Evolutionary conservation across 192 early-diverging fungal genomes (phyloP).

Genomic region (Coemansia sp.): DNA sequence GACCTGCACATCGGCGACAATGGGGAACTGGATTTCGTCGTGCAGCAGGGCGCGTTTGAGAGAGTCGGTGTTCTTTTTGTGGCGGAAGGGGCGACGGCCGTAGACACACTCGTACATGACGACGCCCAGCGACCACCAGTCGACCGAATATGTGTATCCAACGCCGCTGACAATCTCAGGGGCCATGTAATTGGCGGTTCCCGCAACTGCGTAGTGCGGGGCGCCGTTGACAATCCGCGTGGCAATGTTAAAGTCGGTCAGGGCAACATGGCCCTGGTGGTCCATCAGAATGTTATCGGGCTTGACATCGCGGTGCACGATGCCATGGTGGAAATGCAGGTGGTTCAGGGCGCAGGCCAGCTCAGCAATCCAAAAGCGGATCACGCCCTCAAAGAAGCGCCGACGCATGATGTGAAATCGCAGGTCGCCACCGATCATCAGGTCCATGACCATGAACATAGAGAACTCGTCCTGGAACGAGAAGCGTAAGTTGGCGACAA

Average conservation of each 20-base stretch:
- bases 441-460: conserved; percentile 90
- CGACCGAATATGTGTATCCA: conserved; percentile 81
- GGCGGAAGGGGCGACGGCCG: conserved; percentile 69
- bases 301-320: conserved; percentile 94
- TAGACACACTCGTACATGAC: conserved; percentile 87
- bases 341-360: conserved; percentile 76
- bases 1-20: conserved; percentile 47
- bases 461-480: conserved; percentile 95
- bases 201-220: conserved; percentile 76
- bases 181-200: conserved; percentile 91
- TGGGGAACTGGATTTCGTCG: conserved; percentile 65
- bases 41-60: conserved; percentile 65
- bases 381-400: conserved; percentile 70
- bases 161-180: conserved; percentile 65
- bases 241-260: conserved; percentile 98
- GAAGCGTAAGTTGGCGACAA: conserved; percentile 89
- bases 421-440: conserved; percentile 95
- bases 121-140: conserved; percentile 96
- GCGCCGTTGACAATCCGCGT: conserved; percentile 61
- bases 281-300: conserved; percentile 87
- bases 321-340: conserved; percentile 69
- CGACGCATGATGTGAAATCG: conserved; percentile 71
- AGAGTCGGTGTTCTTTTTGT: conserved; percentile 59
- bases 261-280: conserved; percentile 77
- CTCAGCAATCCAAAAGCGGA: conserved; percentile 90